phyloP scores from a whole-genome alignment of 345 rosid species.

The Camelina hispida region DNA sequence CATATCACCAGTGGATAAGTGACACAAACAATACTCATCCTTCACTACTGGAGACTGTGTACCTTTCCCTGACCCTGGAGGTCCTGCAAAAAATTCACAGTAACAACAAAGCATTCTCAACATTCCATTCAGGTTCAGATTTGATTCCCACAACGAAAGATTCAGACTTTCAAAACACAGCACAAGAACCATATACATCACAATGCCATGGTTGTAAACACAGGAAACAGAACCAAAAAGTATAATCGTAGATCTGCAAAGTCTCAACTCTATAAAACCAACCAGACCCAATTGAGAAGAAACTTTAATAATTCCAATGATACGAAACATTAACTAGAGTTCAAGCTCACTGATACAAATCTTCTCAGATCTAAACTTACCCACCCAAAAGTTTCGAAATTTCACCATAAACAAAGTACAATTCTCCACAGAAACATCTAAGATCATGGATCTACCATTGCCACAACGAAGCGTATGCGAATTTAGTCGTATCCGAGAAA shows the following conservation, averaged over 20 bases:
- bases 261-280: not conserved
- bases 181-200: not conserved
- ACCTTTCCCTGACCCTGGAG: conserved; percentile 97
- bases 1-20: conserved; percentile 98
- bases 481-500: not conserved
- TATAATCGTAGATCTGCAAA: conserved; percentile 17
- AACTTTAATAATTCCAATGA: not conserved
- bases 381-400: not conserved
- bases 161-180: conserved; percentile 10
- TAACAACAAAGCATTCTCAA: conserved; percentile 18
- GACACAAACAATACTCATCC: conserved; percentile 92
- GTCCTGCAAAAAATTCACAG: conserved; percentile 55
- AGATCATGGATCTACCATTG: conserved; percentile 22
- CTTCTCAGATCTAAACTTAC: conserved; percentile 32
- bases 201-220: not conserved
- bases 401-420: conserved; percentile 5
- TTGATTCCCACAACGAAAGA: not conserved
- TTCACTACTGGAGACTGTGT: conserved; percentile 90
- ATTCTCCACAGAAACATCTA: not conserved
- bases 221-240: not conserved
- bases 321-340: conserved; percentile 25
- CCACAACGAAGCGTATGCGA: conserved; percentile 2
- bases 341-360: conserved; percentile 21
- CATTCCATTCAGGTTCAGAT: not conserved
- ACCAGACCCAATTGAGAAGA: conserved; percentile 15